Evolutionary conservation across 1,284 basidiomycete species (phyloP).

Genomic region (Blastosporella zonata): DNA sequence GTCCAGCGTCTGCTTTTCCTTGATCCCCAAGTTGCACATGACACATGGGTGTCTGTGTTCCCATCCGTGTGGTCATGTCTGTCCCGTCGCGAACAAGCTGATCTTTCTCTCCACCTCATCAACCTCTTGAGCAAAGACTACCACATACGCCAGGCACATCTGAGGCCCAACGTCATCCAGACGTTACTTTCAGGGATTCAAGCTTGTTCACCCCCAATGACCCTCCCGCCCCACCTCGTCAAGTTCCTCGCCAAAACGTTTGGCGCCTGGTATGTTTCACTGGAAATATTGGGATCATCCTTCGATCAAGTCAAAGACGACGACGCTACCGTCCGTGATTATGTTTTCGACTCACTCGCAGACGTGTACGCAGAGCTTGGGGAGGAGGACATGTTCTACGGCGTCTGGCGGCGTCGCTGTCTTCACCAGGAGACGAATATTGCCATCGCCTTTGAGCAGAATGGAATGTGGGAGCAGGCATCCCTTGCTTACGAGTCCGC

Average conservation of each 20-base stretch:
- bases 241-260: constrained; percentile 98
- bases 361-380: constrained; percentile 95
- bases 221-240: constrained; percentile 90
- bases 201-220: constrained; percentile 83
- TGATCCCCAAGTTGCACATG: constrained; percentile 76
- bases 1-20: constrained; percentile 84
- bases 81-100: constrained; percentile 82
- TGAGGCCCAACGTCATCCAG: constrained; percentile 95
- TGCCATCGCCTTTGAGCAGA: constrained; percentile 93
- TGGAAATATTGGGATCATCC: constrained; percentile 86
- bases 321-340: constrained; percentile 80
- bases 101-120: constrained; percentile 89
- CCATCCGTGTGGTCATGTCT: constrained; percentile 88
- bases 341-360: constrained; percentile 87
- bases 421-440: constrained; percentile 91
- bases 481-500: constrained; percentile 89
- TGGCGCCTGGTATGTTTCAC: constrained; percentile 90
- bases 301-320: constrained; percentile 78
- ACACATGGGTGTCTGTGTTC: constrained; percentile 90
- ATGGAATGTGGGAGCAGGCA: constrained; percentile 96
- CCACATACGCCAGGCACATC: constrained; percentile 84
- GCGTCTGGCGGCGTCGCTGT: constrained; percentile 89
- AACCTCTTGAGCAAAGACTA: constrained; percentile 92
- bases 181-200: constrained; percentile 85
- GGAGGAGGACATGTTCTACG: constrained; percentile 98